Conservation (phyloP, 2,329 filamentous ascomycete genomes). For the Penicillium griseofulvum region DNA sequence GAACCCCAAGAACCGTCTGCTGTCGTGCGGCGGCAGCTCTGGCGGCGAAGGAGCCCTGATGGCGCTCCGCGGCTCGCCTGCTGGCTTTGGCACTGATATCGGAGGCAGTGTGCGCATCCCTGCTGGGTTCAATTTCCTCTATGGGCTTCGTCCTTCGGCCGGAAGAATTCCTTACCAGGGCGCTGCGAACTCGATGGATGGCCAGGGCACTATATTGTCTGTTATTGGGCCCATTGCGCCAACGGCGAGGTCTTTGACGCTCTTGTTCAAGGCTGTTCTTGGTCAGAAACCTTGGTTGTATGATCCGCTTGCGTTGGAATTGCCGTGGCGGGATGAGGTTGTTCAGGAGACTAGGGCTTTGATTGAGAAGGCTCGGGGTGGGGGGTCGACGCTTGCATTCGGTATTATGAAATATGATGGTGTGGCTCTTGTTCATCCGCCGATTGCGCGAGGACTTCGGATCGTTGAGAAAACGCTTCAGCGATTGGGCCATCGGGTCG, state of each 20-base stretch:
- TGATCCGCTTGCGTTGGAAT: conserved; percentile 63
- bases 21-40: conserved; percentile 57
- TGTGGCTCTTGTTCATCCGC: conserved; percentile 54
- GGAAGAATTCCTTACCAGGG: conserved; percentile 57
- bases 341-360: conserved; percentile 38
- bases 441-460: conserved; percentile 55
- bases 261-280: conserved; percentile 58
- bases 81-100: conserved; percentile 59
- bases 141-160: conserved; percentile 54
- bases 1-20: conserved; percentile 57
- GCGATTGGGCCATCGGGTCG: conserved; percentile 56
- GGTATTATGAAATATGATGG: conserved; percentile 56
- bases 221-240: conserved; percentile 63
- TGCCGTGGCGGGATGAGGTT: conserved; percentile 61
- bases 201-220: conserved; percentile 62
- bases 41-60: conserved; percentile 60
- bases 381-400: conserved; percentile 49
- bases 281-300: conserved; percentile 61
- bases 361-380: conserved; percentile 35
- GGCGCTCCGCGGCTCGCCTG: conserved; percentile 52
- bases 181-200: conserved; percentile 62
- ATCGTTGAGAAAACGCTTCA: conserved; percentile 51
- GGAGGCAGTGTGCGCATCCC: conserved; percentile 60
- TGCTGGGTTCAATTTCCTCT: conserved; percentile 59
- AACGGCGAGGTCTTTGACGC: conserved; percentile 53